A percentile compares a stretch with the other conserved stretches of the same genome.
Evolutionary conservation across 805 yeast species (phyloP).

Genomic region (Nakazawaea anatomiae): DNA sequence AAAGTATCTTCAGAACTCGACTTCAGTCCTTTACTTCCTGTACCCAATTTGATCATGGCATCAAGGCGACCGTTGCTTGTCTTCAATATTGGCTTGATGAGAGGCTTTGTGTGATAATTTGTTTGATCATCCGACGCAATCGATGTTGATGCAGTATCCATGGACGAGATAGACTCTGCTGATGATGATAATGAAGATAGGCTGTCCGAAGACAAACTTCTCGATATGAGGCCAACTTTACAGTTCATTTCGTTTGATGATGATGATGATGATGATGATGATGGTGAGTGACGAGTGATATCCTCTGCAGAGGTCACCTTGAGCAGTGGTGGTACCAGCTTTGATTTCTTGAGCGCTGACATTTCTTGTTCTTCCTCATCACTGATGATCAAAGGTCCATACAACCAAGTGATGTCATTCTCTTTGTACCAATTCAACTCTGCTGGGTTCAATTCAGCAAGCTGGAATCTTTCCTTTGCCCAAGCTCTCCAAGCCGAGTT

Average conservation of each 20-base stretch:
- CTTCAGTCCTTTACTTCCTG: background rate
- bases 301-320: too few species aligned
- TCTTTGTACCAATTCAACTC: constrained; percentile 48
- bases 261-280: background rate
- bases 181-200: constrained; percentile 4
- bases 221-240: background rate
- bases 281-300: background rate
- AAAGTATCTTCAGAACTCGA: constrained; percentile 8
- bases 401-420: constrained; percentile 49
- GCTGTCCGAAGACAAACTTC: constrained; percentile 8
- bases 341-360: too few species aligned
- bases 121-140: constrained; percentile 6
- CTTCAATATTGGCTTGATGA: constrained; percentile 9
- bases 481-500: constrained; percentile 94
- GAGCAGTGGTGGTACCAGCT: too few species aligned
- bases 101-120: constrained; percentile 6
- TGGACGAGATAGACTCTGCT: constrained; percentile 1
- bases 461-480: constrained; percentile 69
- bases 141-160: constrained; percentile 2
- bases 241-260: too few species aligned
- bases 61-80: background rate
- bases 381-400: constrained; percentile 37
- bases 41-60: background rate
- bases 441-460: constrained; percentile 39
- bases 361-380: constrained; percentile 5